Percentiles rank a stretch among this genome's conserved stretches.
Conservation (phyloP, 495 filamentous ascomycete genomes). For the Penicillium maclennaniae region DNA sequence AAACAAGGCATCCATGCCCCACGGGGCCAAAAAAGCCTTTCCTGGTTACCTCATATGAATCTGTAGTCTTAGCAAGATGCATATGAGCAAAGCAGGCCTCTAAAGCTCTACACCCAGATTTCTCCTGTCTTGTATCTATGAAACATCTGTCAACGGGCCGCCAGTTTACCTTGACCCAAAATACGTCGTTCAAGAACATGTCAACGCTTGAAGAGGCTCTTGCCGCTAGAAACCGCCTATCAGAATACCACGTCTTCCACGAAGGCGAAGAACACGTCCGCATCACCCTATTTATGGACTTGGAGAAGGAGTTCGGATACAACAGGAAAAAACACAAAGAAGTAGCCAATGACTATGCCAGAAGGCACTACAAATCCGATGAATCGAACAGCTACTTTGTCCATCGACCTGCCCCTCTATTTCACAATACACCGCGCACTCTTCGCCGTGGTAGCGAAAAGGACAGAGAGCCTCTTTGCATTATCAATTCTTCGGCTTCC, state of each 20-base stretch:
- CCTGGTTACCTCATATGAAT: too few species aligned
- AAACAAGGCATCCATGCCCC: neutral
- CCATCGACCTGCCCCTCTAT: conserved; percentile 9
- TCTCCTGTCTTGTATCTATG: too few species aligned
- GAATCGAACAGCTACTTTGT: conserved; percentile 16
- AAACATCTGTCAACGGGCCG: too few species aligned
- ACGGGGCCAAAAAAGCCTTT: too few species aligned
- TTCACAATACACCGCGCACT: conserved; percentile 11
- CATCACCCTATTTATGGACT: conserved; percentile 8
- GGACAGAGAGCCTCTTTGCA: too few species aligned
- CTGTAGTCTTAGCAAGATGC: too few species aligned
- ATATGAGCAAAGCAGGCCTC: too few species aligned
- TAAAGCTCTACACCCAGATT: too few species aligned
- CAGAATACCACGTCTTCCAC: conserved; percentile 16
- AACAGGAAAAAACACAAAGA: conserved; percentile 1
- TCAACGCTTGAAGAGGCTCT: conserved; percentile 5
- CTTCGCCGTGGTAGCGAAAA: neutral
- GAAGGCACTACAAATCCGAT: neutral
- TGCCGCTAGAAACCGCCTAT: conserved; percentile 2
- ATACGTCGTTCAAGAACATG: neutral
- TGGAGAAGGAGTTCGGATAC: conserved; percentile 9
- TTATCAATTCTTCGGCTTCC: too few species aligned
- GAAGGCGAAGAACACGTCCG: conserved; percentile 7
- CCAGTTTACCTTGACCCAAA: too few species aligned
- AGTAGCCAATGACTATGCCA: neutral